A percentile compares a stretch with the other conserved stretches of the same genome.
Evolutionary conservation across 257 asterid species (phyloP).

Genomic region (Primulina eburnea): DNA sequence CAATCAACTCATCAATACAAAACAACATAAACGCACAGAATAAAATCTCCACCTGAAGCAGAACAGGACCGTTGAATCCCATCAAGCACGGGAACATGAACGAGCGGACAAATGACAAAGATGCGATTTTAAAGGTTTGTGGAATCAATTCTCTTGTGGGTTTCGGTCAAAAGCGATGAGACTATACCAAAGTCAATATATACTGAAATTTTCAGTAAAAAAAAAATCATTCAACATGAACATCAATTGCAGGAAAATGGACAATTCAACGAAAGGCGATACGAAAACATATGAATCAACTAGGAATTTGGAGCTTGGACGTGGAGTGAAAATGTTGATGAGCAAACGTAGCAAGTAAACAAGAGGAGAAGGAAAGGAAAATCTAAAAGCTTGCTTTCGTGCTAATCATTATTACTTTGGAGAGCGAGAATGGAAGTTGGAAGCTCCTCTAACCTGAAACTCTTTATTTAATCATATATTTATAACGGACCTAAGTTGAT

Average conservation of each 20-base stretch:
- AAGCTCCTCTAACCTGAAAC: neutral
- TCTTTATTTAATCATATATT: neutral
- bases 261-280: constrained; percentile 2
- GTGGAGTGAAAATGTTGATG: constrained; percentile 46
- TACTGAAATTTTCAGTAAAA: constrained; percentile 16
- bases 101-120: constrained; percentile 20
- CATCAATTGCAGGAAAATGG: neutral
- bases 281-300: constrained; percentile 28
- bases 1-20: constrained; percentile 11
- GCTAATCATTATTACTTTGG: neutral
- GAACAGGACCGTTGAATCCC: constrained; percentile 37
- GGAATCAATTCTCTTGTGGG: constrained; percentile 39
- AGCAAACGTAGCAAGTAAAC: constrained; percentile 30
- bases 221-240: constrained; percentile 19
- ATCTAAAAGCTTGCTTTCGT: neutral
- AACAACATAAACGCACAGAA: constrained; percentile 2
- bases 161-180: constrained; percentile 24
- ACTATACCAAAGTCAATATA: constrained; percentile 20
- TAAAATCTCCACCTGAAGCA: constrained; percentile 39
- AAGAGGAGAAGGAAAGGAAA: neutral
- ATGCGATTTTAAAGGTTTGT: constrained; percentile 25
- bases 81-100: constrained; percentile 26
- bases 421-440: no score
- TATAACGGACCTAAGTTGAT: no score
- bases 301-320: constrained; percentile 33